These are phyloP conservation scores for Phaeosphaeria sp. DNA, from an alignment of 2,329 filamentous ascomycete species.

Conservation along the genomic window DNA sequence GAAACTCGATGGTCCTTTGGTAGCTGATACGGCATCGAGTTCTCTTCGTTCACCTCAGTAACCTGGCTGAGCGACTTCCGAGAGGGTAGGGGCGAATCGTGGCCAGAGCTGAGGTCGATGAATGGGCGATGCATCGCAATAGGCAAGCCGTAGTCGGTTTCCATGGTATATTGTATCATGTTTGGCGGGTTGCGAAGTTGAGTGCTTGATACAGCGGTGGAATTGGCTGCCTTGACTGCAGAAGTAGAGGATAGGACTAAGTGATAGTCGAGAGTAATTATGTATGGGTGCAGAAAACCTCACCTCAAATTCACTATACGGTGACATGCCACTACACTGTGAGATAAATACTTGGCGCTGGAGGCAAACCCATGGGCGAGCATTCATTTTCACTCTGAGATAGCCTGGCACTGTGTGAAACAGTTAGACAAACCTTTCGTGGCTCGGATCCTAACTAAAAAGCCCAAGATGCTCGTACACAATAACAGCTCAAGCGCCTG, in stretches of 20 bases:
- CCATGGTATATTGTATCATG: neutral
- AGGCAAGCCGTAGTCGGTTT: neutral
- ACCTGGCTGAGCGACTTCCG: neutral
- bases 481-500: no score
- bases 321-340: no score
- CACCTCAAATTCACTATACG: neutral
- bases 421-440: no score
- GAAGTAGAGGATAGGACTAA: neutral
- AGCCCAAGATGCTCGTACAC: no score
- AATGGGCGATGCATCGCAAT: conserved; percentile 3
- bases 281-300: neutral
- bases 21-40: neutral
- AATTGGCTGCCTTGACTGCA: neutral
- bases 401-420: no score
- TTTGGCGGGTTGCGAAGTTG: neutral
- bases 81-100: neutral
- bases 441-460: no score
- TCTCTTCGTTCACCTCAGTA: neutral
- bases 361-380: no score
- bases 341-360: no score
- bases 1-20: neutral
- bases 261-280: neutral
- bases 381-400: no score
- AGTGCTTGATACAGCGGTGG: neutral
- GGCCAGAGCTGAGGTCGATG: neutral